phyloP scores from a whole-genome alignment of 805 yeast species.

The Grigorovia humatica region DNA sequence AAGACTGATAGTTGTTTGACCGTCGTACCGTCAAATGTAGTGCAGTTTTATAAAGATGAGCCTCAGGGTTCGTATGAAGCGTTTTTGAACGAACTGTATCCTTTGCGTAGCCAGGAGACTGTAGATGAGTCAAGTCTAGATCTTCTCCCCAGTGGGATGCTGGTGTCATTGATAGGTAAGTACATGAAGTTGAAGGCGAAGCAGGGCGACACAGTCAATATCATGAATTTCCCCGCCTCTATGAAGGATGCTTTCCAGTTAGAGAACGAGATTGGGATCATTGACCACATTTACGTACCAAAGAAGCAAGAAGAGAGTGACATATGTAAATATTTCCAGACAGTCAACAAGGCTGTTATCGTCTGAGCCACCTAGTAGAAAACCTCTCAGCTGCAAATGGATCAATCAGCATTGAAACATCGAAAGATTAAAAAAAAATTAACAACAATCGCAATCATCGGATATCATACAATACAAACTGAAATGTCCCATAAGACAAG shows the following conservation, averaged over 20 bases:
- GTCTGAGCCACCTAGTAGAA: neutral
- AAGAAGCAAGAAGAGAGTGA: conserved; percentile 29
- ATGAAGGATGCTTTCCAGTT: conserved; percentile 62
- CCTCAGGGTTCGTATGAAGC: conserved; percentile 40
- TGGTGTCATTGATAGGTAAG: conserved; percentile 26
- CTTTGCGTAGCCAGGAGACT: neutral
- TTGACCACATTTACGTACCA: conserved; percentile 30
- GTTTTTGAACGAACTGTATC: conserved; percentile 36
- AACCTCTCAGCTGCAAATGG: too few species aligned
- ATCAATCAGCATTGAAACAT: too few species aligned
- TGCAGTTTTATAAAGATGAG: conserved; percentile 36
- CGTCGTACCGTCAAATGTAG: conserved; percentile 43
- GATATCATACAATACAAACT: too few species aligned
- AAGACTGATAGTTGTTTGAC: conserved; percentile 10
- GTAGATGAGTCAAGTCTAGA: conserved; percentile 9
- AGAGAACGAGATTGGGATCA: conserved; percentile 55
- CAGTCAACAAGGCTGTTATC: conserved; percentile 43
- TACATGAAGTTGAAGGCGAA: conserved; percentile 20
- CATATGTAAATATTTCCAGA: conserved; percentile 52
- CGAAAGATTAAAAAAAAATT: too few species aligned
- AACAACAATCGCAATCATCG: too few species aligned
- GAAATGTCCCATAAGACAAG: conserved; percentile 23
- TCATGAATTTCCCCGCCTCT: conserved; percentile 50
- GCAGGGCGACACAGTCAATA: conserved; percentile 35
- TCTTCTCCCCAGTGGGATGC: conserved; percentile 29